phyloP scores from a whole-genome alignment of 2,329 filamentous ascomycete genomes.

The Bipolaris sorokiniana region DNA sequence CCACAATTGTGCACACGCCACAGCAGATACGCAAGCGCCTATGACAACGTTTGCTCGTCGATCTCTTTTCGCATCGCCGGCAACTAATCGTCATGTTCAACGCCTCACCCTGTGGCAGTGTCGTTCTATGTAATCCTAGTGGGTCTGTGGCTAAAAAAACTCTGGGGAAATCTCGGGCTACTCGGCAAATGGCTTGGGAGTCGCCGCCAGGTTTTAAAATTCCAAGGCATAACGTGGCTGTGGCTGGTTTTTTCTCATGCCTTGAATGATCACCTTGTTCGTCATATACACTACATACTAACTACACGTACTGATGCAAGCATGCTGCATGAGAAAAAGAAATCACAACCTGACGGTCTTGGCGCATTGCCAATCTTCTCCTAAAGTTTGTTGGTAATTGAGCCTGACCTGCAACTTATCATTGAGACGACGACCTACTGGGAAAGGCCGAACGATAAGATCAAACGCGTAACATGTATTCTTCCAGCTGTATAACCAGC shows the following conservation, averaged over 20 bases:
- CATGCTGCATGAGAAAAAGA: too few species aligned
- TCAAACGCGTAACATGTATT: too few species aligned
- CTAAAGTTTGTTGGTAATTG: too few species aligned
- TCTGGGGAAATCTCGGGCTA: background rate
- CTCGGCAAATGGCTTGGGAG: background rate
- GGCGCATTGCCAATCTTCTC: conserved; percentile 1
- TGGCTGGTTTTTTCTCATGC: too few species aligned
- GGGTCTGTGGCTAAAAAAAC: conserved; percentile 9
- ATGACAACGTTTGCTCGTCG: conserved; percentile 2
- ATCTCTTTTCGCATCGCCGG: background rate
- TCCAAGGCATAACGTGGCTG: background rate
- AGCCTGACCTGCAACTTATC: background rate
- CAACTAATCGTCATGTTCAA: conserved; percentile 9
- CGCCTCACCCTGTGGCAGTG: conserved; percentile 9
- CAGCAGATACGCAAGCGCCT: conserved; percentile 16
- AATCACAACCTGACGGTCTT: conserved; percentile 1
- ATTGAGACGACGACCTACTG: background rate
- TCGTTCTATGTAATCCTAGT: background rate
- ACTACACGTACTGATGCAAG: too few species aligned
- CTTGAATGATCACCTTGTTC: too few species aligned
- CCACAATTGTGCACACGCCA: conserved; percentile 14
- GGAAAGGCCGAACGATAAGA: too few species aligned
- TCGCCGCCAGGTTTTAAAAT: background rate
- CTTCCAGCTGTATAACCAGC: too few species aligned
- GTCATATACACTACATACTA: too few species aligned